phyloP scores from a whole-genome alignment of 2,329 filamentous ascomycete genomes.

The Beauveria sp. region DNA sequence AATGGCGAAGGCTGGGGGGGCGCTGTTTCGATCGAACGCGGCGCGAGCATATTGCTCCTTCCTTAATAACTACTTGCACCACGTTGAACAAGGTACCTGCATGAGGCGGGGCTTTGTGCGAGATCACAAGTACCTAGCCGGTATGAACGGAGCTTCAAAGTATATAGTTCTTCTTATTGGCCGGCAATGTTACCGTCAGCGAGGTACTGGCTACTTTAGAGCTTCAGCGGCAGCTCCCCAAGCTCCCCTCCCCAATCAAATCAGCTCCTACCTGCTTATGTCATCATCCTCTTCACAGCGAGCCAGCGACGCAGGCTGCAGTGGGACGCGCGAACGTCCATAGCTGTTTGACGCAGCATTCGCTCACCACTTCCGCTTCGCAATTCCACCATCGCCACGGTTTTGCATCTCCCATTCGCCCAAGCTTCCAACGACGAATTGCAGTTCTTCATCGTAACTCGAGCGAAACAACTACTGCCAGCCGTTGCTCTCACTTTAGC shows the following conservation, averaged over 20 bases:
- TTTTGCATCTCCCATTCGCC: not conserved
- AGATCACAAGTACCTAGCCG: not conserved
- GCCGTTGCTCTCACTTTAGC: not conserved
- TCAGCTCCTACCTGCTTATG: not conserved
- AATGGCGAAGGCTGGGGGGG: conserved; percentile 12
- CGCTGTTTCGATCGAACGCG: conserved; percentile 6
- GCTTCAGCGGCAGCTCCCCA: not conserved
- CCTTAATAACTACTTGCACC: not conserved
- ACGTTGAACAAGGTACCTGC: not conserved
- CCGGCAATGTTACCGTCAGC: fast-evolving
- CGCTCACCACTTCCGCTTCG: not conserved
- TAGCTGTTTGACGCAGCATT: conserved; percentile 14
- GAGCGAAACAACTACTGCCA: not conserved
- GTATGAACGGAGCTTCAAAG: not conserved
- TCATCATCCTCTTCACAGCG: conserved; percentile 14
- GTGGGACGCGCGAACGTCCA: conserved; percentile 26
- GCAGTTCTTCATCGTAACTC: not conserved
- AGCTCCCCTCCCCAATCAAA: conserved; percentile 22
- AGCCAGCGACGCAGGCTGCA: conserved; percentile 25
- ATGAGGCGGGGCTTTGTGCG: not conserved
- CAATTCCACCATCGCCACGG: conserved; percentile 4
- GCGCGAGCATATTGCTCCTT: conserved; percentile 6
- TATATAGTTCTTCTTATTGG: not conserved
- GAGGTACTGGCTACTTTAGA: not conserved
- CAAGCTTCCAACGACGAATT: not conserved